Base-by-base conservation (phyloP, 257 asterid species). In the Eustoma russellianum region DNA sequence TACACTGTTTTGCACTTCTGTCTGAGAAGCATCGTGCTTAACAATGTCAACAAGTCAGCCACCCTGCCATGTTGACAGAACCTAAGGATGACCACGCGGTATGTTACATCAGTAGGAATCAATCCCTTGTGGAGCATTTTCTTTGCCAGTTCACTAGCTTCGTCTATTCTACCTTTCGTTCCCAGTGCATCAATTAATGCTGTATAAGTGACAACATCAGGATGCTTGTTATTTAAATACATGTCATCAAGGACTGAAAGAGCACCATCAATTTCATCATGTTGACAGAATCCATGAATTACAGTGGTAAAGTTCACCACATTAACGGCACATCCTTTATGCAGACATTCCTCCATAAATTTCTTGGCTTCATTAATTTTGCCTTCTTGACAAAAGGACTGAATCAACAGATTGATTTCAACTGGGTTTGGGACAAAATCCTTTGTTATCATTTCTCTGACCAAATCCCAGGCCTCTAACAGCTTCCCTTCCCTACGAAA, bases 221-320 rank as follows among this genome's bases (percentile, higher is more conserved):
- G 95, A 62, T 84, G 95, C 59, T 91, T 87, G 73, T 79, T 74
- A 50, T 66, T 82, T 79, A 91, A 77, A 77, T 84, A 91, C 86
- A 91, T 82, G 71, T 91, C 98, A 62, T 91, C 98, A 59, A 91
- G 79, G 38, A 91, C 86, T 3, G 98, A 91, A 13, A 91, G 72
- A 66, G 98, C 98, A 33, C 85, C 67, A n/a, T 67, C 94, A 66
- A 91, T 63, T 62, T 91, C 93, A 24, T 72, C 79, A 48, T 65
- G 80, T 59, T 60, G 72, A 77, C 97, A 87, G 71, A 87, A 84
- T 33, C 98, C 97, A 45, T 87, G n/a, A n/a, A n/a, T n/a, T n/a
- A n/a, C n/a, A n/a, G n/a, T n/a, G n/a, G n/a, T n/a, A n/a, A n/a
- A n/a, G 68, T 91, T 91, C 60, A 91, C 94, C 40, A 79, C 94